Evolutionary conservation across 441 rosid species (phyloP), one percentile per base, ranked within the genome.

Genomic region (Eruca vesicaria): DNA sequence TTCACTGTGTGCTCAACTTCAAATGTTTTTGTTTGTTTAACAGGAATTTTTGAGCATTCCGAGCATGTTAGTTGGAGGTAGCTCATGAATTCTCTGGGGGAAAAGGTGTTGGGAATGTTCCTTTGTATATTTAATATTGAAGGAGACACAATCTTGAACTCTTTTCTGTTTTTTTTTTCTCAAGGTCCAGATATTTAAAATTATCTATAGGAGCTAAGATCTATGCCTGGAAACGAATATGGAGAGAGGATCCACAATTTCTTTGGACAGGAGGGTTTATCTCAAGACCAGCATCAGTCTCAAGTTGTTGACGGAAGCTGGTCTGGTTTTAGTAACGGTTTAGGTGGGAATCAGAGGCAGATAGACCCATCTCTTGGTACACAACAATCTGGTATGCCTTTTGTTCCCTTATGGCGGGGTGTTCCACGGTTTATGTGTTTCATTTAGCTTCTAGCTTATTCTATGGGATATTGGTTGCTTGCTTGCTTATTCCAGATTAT

Each of bases 181-280:
- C 32, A n/a, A 33, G 64, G 29, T 60, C 65, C 77, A 78, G 76
- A 62, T 69, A 69, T 70, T 69, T 60, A 72, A 43, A 67, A 75
- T 45, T 63, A 28, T 79, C 55, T 67, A 55, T 53, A 52, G 78
- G 75, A 70, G 80, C 66, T 65, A 84, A 33, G 78, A 86, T 87
- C 94, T 85, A 91, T 94, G 97, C 96, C 98, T 89, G 97, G 90
- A 81, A 86, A 91, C 89, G 89, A 89, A 86, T 83, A 80, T 84
- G 97, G 91, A 82, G 97, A 91, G 77, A 84, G 88, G 84, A 86
- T 85, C 82, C 93, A 87, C 82, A 88, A 89, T 85, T 84, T 90
- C 81, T 86, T 89, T 85, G 92, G 87, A 76, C 90, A 87, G 72
- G 95, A 90, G 56, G 86, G 82, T 68, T 77, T 81, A 76, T 78